A percentile compares a stretch with the other conserved stretches of the same genome.
Evolutionary conservation across 179 eudicot species (phyloP).

Genomic region (Silene vulgaris): DNA sequence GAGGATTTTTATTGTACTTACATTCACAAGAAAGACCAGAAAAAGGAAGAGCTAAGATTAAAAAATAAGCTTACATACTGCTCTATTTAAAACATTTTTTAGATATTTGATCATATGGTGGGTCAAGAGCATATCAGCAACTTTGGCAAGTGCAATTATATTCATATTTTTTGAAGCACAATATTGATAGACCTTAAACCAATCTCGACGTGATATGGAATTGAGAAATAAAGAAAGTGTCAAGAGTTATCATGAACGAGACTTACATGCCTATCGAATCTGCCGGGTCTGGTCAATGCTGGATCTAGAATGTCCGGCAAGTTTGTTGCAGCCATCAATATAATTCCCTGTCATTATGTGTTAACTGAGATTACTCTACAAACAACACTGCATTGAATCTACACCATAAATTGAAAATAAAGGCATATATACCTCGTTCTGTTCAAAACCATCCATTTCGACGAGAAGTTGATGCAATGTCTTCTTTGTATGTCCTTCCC

Average conservation of each 20-base stretch:
- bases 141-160: no score
- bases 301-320: slow-evolving; percentile 98
- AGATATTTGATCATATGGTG: no score
- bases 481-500: slow-evolving; percentile 99
- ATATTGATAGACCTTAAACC: no score
- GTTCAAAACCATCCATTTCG: slow-evolving; percentile 99
- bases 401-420: not conserved
- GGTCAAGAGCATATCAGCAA: no score
- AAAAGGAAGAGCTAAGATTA: not conserved
- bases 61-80: no score
- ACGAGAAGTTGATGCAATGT: slow-evolving; percentile 94
- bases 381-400: not conserved
- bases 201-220: not conserved
- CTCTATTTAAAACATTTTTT: no score
- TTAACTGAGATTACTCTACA: slow-evolving; percentile 1
- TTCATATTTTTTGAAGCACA: no score
- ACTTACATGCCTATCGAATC: slow-evolving; percentile 99
- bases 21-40: not conserved
- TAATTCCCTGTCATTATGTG: slow-evolving; percentile 61
- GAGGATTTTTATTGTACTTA: not conserved
- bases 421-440: slow-evolving; percentile 62
- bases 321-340: slow-evolving; percentile 97
- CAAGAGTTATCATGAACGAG: not conserved
- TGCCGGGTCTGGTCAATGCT: slow-evolving; percentile 95
- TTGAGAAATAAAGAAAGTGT: not conserved